Evolutionary conservation across 2,329 filamentous ascomycete species (phyloP), one percentile per base, ranked within the genome.

Genomic region (Teratosphaeria zuluensis): DNA sequence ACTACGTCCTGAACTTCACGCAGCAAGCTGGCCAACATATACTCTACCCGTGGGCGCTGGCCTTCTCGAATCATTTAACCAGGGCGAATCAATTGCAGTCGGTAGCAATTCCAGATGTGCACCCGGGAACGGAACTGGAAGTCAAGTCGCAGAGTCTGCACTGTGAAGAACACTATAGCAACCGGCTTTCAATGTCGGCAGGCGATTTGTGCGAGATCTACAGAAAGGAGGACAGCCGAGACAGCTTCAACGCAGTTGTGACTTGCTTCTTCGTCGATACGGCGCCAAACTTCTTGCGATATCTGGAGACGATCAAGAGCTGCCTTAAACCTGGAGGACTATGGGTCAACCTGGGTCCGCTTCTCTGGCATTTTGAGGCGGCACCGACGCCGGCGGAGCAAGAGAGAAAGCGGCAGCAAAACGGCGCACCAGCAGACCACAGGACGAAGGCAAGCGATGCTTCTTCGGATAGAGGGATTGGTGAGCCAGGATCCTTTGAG

Each of bases 241-340:
- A 80, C 0, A 68, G 73, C 0, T 97, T 91, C 72, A 86, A 96
- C 68, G 91, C 87, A 1, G 90, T 97, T 1, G 85, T 89, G 0
- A 90, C 88, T 2, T 89, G 96, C 11, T 99, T 97, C 76, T 99
- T 99, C 77, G 87, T 99, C 59, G 95, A 99, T 72, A 99, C 94
- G 1, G 94, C 94, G 2, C 92, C 92, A 1, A 97, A 99, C 71
- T 72, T 96, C 33, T 87, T 97, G 57, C 84, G 88, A 1, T 99
- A 99, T 70, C 83, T 99, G 35, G 86, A 95, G 70, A 86, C 91
- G 1, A 89, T 97, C 57, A 78, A 77, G 51, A 83, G 88, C 69
- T 95, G 92, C 68, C 80, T 99, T 55, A 84, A 82, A 64, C 79
- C 84, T 0, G 88, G 88, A 30, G 94, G 94, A 0, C 68, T 95